Conservation (phyloP, 345 rosid species). For the Melastoma malabathricum region DNA sequence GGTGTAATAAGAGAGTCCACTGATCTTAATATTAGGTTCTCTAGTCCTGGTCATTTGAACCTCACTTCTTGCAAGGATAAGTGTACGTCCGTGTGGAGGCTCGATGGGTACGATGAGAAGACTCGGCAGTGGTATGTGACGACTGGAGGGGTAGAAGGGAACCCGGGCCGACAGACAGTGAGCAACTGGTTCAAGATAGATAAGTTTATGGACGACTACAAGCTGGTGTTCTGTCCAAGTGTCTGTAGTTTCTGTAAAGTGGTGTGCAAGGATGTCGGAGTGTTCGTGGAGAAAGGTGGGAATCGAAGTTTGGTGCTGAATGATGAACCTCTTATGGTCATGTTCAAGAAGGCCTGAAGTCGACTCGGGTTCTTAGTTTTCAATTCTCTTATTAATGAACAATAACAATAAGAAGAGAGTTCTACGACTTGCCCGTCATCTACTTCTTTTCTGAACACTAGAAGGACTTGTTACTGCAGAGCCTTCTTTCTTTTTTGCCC, state of each 20-base stretch:
- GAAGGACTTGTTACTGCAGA: neutral
- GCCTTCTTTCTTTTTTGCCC: neutral
- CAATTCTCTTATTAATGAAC: too few relatives aligned
- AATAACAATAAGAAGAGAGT: too few relatives aligned
- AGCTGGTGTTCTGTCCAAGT: slow-evolving; percentile 50
- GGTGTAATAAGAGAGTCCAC: slow-evolving; percentile 20
- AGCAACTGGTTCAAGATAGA: slow-evolving; percentile 60
- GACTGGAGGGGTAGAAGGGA: slow-evolving; percentile 45
- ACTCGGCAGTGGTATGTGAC: slow-evolving; percentile 27
- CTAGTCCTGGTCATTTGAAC: too few relatives aligned
- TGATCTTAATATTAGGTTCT: slow-evolving; percentile 32
- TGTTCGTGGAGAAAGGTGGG: slow-evolving; percentile 25
- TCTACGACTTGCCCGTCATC: too few relatives aligned
- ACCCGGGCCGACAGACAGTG: slow-evolving; percentile 32
- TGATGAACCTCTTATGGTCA: slow-evolving; percentile 37
- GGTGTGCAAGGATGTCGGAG: slow-evolving; percentile 42
- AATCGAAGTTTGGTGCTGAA: slow-evolving; percentile 36
- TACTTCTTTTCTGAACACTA: neutral
- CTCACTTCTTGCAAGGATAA: slow-evolving; percentile 15
- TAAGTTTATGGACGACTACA: slow-evolving; percentile 28
- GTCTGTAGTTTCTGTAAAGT: slow-evolving; percentile 42
- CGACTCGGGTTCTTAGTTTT: too few relatives aligned
- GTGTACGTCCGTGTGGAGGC: slow-evolving; percentile 35
- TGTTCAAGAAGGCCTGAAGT: slow-evolving; percentile 34
- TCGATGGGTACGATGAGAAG: slow-evolving; percentile 23